Evolutionary conservation across 2,329 filamentous ascomycete species (phyloP), one percentile per base, ranked within the genome.

Genomic region (Monilinia fructigena): DNA sequence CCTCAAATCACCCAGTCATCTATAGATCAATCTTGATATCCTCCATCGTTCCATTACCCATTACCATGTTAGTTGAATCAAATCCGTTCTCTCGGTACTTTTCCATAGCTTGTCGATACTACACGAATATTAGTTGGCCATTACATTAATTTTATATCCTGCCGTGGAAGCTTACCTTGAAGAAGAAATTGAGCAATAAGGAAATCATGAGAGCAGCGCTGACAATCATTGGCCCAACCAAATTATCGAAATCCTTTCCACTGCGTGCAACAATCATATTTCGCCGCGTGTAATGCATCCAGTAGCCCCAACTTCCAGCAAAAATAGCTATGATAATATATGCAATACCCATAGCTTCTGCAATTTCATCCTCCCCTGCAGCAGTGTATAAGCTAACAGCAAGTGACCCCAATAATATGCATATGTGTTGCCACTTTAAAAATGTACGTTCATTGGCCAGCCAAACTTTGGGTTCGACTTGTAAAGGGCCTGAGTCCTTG

Each of bases 391-490:
- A 81, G 28, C 89, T 91, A 16, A 99, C 81, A 0, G 92, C 91
- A 40, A 99, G 80, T 28, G 89, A 88, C 48, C 93, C 93, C 31
- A 99, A 87, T 18, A 99, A 83, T 59, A 99, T 87, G 69, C 88
- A 89, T 74, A 99, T 93, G 77, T 98, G 93, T 81, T 98, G 92
- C 95, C 95, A 99, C 79, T 97, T 98, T 78, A 99, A 89, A 77
- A 97, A 99, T 0, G 95, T 99, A 69, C 95, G 89, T 80, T 99
- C 94, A 78, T 99, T 99, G 65, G 95, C 95, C 66, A 99, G 88
- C 94, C 95, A 99, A 40, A 99, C 94, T 79, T 99, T 99, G 69
- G 92, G 93, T 80, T 99, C 95, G 66, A 99, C 92, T 76, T 93
- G 90, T 70, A 98, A 85, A 47, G 93, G 91, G 3, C 95, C 94